Evolutionary conservation across 192 early-diverging fungal species (phyloP).

Genomic region (Coemansia sp.): DNA sequence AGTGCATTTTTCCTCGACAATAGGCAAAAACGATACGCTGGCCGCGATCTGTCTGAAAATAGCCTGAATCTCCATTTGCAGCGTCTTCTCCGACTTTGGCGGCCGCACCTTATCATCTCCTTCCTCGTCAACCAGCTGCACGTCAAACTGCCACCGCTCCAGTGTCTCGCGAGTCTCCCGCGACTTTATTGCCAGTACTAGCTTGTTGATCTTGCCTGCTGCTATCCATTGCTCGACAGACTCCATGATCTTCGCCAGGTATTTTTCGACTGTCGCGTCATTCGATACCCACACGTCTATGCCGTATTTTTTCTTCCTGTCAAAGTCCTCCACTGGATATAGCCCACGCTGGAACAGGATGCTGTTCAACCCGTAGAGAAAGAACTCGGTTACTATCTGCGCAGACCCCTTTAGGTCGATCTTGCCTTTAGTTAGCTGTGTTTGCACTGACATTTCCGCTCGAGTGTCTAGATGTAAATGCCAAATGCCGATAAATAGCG

Average conservation of each 20-base stretch:
- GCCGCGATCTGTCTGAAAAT: constrained; percentile 91
- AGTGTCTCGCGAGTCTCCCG: constrained; percentile 78
- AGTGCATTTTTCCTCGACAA: constrained; percentile 85
- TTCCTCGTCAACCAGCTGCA: constrained; percentile 64
- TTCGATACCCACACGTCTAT: constrained; percentile 79
- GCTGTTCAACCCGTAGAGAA: constrained; percentile 82
- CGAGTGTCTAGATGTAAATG: background rate
- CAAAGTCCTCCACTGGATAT: constrained; percentile 93
- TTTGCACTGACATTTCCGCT: constrained; percentile 33
- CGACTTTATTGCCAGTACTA: constrained; percentile 87
- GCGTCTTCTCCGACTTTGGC: constrained; percentile 49
- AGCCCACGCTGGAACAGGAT: constrained; percentile 90
- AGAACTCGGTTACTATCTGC: constrained; percentile 84
- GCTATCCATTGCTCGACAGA: constrained; percentile 85
- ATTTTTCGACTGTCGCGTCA: constrained; percentile 69
- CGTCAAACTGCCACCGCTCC: constrained; percentile 95
- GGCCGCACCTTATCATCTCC: constrained; percentile 15
- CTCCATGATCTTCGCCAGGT: constrained; percentile 72
- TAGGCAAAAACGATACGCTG: constrained; percentile 86
- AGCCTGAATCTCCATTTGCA: constrained; percentile 76
- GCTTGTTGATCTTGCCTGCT: constrained; percentile 70
- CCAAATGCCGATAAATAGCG: background rate
- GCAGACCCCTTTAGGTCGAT: constrained; percentile 87
- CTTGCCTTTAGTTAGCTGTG: constrained; percentile 57
- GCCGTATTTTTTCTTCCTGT: constrained; percentile 81